These are phyloP conservation scores for Syncephalastrum racemosum DNA, from an alignment of 371 early-diverging fungal genomes.

Conservation along the genomic window DNA sequence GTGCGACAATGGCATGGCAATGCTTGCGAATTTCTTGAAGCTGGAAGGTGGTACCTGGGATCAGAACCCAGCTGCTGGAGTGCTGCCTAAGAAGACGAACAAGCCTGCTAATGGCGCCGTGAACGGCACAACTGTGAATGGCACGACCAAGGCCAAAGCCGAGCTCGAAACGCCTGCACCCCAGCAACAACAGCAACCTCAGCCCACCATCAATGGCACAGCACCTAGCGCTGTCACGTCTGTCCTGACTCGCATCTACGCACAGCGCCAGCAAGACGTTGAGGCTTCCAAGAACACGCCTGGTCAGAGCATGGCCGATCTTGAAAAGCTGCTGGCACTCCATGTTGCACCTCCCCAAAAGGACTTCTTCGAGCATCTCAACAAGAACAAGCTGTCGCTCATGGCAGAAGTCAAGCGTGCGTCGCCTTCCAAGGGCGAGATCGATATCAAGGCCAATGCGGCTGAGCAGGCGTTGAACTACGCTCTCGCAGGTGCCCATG, in stretches of 20 bases:
- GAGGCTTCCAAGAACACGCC: slow-evolving; percentile 67
- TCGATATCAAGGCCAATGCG: slow-evolving; percentile 79
- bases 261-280: slow-evolving; percentile 82
- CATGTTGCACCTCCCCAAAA: slow-evolving; percentile 77
- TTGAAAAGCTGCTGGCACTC: slow-evolving; percentile 67
- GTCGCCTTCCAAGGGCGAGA: slow-evolving; percentile 94
- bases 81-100: slow-evolving; percentile 31
- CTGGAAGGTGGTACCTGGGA: slow-evolving; percentile 89
- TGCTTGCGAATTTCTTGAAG: slow-evolving; percentile 87
- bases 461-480: slow-evolving; percentile 84
- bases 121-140: slow-evolving; percentile 7
- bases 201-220: slow-evolving; percentile 1
- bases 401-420: slow-evolving; percentile 98
- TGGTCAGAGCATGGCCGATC: slow-evolving; percentile 69
- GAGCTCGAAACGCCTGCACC: slow-evolving; percentile 28
- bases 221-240: slow-evolving; percentile 24
- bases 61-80: slow-evolving; percentile 59
- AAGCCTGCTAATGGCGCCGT: slow-evolving; percentile 24
- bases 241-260: slow-evolving; percentile 70
- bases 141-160: slow-evolving; percentile 8
- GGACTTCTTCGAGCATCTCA: slow-evolving; percentile 75
- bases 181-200: slow-evolving; percentile 7
- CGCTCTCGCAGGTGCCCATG: slow-evolving; percentile 87
- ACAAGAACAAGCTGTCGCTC: slow-evolving; percentile 63
- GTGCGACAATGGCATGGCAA: slow-evolving; percentile 82